Evolutionary conservation across 2,329 filamentous ascomycete genomes (phyloP).

Genomic region (Metarhizium humberi): DNA sequence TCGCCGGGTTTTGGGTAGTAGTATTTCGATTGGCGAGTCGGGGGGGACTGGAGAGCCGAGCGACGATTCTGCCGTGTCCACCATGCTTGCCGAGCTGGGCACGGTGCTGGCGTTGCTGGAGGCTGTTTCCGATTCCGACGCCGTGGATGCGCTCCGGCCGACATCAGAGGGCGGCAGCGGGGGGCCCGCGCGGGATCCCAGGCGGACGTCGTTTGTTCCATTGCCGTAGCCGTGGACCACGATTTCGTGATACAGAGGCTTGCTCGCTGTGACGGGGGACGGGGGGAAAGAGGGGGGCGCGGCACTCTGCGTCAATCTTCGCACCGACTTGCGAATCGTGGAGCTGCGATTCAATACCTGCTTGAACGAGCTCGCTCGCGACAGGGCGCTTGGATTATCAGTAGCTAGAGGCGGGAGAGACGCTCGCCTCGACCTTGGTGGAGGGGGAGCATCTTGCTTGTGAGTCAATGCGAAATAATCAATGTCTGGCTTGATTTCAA

Average conservation of each 20-base stretch:
- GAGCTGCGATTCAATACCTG: conserved; percentile 21
- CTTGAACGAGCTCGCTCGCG: conserved; percentile 20
- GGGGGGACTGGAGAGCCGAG: conserved; percentile 15
- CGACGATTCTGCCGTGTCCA: conserved; percentile 17
- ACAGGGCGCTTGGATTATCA: conserved; percentile 10
- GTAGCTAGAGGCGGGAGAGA: conserved; percentile 1
- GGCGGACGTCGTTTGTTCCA: conserved; percentile 32
- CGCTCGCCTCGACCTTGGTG: conserved; percentile 2
- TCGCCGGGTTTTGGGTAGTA: conserved; percentile 13
- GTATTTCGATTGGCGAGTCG: conserved; percentile 11
- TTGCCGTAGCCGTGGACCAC: conserved; percentile 45
- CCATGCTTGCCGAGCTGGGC: conserved; percentile 17
- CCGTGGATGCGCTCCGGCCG: conserved; percentile 17
- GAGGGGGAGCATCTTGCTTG: conserved; percentile 11
- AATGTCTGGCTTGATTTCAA: conserved; percentile 46
- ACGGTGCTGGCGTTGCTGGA: conserved; percentile 14
- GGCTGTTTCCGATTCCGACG: conserved; percentile 15
- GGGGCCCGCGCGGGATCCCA: conserved; percentile 9
- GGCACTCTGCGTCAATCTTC: conserved; percentile 17
- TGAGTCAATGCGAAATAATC: conserved; percentile 42
- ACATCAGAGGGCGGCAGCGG: conserved; percentile 9
- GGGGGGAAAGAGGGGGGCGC: conserved; percentile 10
- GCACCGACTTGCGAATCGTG: conserved; percentile 25
- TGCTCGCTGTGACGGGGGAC: conserved; percentile 7
- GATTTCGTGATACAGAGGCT: conserved; percentile 37